phyloP scores from a whole-genome alignment of 805 yeast genomes.

The Lipomyces lipofer region DNA sequence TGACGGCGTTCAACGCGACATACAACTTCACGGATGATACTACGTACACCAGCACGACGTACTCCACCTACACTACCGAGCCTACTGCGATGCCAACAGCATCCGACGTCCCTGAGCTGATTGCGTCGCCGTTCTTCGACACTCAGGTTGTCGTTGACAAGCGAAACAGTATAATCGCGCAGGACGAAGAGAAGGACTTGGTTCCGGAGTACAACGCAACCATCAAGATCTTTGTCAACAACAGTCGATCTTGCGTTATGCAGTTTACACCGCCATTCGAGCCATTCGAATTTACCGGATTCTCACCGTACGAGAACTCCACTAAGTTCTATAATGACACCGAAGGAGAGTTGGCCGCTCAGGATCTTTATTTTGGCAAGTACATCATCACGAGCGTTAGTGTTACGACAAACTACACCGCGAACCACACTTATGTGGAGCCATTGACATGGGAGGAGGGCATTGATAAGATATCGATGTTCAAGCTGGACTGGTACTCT shows the following conservation, averaged over 20 bases:
- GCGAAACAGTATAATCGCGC: not conserved
- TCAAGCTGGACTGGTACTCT: conserved; percentile 27
- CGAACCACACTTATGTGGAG: conserved; percentile 17
- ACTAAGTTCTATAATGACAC: not conserved
- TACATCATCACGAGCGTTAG: conserved; percentile 25
- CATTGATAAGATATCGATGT: conserved; percentile 26
- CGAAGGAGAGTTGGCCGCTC: conserved; percentile 2
- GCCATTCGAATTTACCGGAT: conserved; percentile 22
- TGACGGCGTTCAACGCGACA: conserved; percentile 22
- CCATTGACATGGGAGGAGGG: conserved; percentile 23
- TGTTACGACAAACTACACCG: conserved; percentile 26
- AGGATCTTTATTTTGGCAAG: conserved; percentile 13
- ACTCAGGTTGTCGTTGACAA: not conserved
- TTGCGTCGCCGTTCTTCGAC: not conserved
- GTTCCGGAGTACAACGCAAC: conserved; percentile 23
- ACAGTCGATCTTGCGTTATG: conserved; percentile 28
- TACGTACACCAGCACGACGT: conserved; percentile 16
- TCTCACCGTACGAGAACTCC: conserved; percentile 12
- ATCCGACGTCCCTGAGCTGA: not conserved
- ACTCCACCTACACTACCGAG: conserved; percentile 4
- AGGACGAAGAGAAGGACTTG: conserved; percentile 7
- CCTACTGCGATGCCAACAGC: conserved; percentile 4
- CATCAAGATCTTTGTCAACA: conserved; percentile 25
- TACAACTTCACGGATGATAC: conserved; percentile 17
- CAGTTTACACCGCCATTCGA: conserved; percentile 28